These are phyloP conservation scores for Actinomucor elegans DNA, from an alignment of 371 early-diverging fungal genomes.

Conservation along the genomic window DNA sequence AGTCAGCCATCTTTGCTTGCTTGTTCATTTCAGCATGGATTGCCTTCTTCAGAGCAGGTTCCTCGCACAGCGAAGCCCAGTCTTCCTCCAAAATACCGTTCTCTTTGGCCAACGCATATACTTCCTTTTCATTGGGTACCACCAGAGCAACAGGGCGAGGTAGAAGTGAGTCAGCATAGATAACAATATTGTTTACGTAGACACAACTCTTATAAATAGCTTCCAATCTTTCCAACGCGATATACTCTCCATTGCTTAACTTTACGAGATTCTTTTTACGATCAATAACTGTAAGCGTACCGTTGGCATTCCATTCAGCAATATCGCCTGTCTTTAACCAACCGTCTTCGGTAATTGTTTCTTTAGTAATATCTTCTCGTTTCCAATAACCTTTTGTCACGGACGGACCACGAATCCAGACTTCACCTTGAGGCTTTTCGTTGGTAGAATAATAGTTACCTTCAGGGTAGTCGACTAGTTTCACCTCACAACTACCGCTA, in stretches of 20 bases:
- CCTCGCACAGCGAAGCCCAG: conserved; percentile 16
- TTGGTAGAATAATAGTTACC: conserved; percentile 70
- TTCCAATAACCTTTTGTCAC: conserved; percentile 67
- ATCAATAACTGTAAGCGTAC: conserved; percentile 68
- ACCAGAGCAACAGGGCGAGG: conserved; percentile 68
- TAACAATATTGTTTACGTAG: conserved; percentile 76
- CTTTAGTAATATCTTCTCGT: conserved; percentile 66
- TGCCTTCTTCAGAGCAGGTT: conserved; percentile 10
- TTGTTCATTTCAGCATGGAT: conserved; percentile 21
- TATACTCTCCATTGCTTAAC: too few relatives aligned
- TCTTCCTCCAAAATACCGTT: conserved; percentile 11
- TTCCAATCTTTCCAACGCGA: conserved; percentile 95
- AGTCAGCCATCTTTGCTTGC: conserved; percentile 51
- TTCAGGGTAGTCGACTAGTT: conserved; percentile 84
- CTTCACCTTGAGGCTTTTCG: conserved; percentile 74
- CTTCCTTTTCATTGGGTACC: conserved; percentile 53
- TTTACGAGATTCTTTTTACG: conserved; percentile 79
- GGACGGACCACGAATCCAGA: conserved; percentile 77
- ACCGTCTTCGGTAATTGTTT: conserved; percentile 68
- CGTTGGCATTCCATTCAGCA: conserved; percentile 67
- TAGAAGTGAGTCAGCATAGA: conserved; percentile 77
- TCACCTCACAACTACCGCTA: conserved; percentile 74
- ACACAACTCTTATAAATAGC: conserved; percentile 76
- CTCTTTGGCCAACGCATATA: conserved; percentile 25
- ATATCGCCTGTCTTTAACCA: conserved; percentile 94